Percentiles rank a stretch among this genome's conserved stretches.
Conservation (phyloP, 2,329 filamentous ascomycete species). For the Exutisphaerella laricina region DNA sequence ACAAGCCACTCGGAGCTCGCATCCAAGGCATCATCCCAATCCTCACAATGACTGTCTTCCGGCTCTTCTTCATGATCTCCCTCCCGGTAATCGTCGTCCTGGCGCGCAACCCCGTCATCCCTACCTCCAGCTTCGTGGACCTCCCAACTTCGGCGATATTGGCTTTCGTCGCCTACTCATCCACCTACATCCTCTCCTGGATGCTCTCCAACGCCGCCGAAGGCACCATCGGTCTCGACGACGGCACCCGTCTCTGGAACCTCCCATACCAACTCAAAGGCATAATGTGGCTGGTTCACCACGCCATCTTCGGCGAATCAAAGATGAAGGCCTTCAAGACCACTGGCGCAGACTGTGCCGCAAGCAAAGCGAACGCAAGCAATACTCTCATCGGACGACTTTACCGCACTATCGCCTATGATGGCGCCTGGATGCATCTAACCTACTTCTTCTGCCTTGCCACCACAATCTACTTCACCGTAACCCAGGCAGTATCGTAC, state of each 20-base stretch:
- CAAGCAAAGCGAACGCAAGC: slow-evolving; percentile 6
- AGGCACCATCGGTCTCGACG: slow-evolving; percentile 13
- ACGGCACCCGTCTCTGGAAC: slow-evolving; percentile 17
- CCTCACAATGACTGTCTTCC: slow-evolving; percentile 10
- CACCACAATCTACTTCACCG: slow-evolving; percentile 8
- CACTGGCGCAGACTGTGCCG: slow-evolving; percentile 14
- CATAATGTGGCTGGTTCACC: slow-evolving; percentile 14
- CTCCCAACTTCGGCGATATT: slow-evolving; percentile 9
- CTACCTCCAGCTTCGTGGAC: slow-evolving; percentile 6
- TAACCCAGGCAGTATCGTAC: slow-evolving; percentile 1
- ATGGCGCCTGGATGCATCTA: slow-evolving; percentile 17
- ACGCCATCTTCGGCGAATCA: slow-evolving; percentile 15
- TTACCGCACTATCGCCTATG: slow-evolving; percentile 9
- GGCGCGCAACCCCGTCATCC: slow-evolving; percentile 8
- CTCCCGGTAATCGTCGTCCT: slow-evolving; percentile 11
- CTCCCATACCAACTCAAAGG: slow-evolving; percentile 18
- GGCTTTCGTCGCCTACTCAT: slow-evolving; percentile 11
- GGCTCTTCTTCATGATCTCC: slow-evolving; percentile 11
- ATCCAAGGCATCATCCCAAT: slow-evolving; percentile 11
- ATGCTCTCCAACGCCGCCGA: slow-evolving; percentile 11
- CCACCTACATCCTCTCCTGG: slow-evolving; percentile 13
- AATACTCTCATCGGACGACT: slow-evolving; percentile 7
- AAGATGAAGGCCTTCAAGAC: slow-evolving; percentile 15
- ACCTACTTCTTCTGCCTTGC: slow-evolving; percentile 11
- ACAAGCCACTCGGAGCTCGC: slow-evolving; percentile 9